Evolutionary conservation across 352 stramenopile species (phyloP).

Genomic region (Phytophthora tentaculata): DNA sequence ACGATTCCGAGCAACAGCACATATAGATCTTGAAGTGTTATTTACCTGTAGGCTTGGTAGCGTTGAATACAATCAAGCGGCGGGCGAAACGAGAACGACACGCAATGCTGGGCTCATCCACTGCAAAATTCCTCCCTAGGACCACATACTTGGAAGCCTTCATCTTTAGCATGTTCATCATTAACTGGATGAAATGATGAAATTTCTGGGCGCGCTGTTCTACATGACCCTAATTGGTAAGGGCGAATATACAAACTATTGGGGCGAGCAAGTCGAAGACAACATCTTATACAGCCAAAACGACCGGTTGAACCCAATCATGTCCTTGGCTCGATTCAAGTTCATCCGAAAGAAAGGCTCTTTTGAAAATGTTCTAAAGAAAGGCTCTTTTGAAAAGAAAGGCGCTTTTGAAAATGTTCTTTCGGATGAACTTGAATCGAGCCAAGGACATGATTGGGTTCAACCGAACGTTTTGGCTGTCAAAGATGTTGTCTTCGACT

Average conservation of each 20-base stretch:
- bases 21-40: constrained; percentile 21
- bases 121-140: not conserved
- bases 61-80: constrained; percentile 40
- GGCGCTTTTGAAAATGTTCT: constrained; percentile 19
- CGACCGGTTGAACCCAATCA: not conserved
- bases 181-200: constrained; percentile 20
- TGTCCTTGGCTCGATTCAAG: not conserved
- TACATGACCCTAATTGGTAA: constrained; percentile 29
- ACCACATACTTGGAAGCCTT: constrained; percentile 14
- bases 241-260: constrained; percentile 39
- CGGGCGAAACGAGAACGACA: constrained; percentile 21
- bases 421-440: constrained; percentile 1
- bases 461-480: not conserved
- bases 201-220: constrained; percentile 1
- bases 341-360: too few species aligned
- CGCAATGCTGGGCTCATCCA: constrained; percentile 1
- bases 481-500: not conserved
- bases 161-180: constrained; percentile 22
- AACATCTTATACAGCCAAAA: not conserved
- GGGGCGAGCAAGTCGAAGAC: constrained; percentile 13
- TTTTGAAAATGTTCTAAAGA: too few species aligned
- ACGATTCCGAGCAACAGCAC: constrained; percentile 6
- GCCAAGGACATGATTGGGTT: not conserved
- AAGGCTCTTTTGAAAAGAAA: too few species aligned
- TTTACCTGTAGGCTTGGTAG: constrained; percentile 24